Evolutionary conservation across 23 red algal genomes (phyloP), one percentile per base, ranked within the genome.

Genomic region (Gracilaria gracilis): DNA sequence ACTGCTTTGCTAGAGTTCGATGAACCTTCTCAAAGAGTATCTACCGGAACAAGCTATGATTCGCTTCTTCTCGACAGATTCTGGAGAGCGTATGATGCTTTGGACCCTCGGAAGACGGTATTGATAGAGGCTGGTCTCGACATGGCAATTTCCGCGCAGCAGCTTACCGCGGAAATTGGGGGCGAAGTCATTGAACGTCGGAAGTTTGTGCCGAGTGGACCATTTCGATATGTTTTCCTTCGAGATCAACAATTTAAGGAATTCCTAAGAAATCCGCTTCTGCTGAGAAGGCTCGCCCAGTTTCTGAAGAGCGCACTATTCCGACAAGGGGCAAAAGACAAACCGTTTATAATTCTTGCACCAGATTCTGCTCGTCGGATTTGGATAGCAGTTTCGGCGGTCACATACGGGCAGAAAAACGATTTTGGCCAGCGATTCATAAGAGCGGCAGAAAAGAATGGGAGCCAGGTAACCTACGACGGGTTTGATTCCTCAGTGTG

Each of bases 191-290:
- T 93, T 35, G 81, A 97, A 57, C 83, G 86, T 75, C 89, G 87
- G 29, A 84, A 89, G 47, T 94, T 83, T 87, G 85, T 97, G 14
- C 83, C 95, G 28, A 90, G 85, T 47, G 92, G 92, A 40, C 86
- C 91, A 40, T 97, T 97, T 77, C 90, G 95, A 35, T 97, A 97
- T 59, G 92, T 91, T 19, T 87, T 97, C 32, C 86, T 93, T 51
- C 72, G 92, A 16, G 89, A 97, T 80, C 73, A 76, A 23, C 90
- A 95, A 38, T 75, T 57, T 79, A 85, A 83, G 36, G 85, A 89
- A 39, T 70, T 91, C 55, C 40, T 87, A 27, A 79, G 70, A 16
- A 86, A 95, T 48, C 84, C 93, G 9, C 50, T 95, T 39, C 50
- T 95, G 57, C 53, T 95, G 5, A 36, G 75, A 67, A 67, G 93